Conservation (phyloP, 768 basidiomycete genomes). For the Lanmaoa pseudosensibilis region DNA sequence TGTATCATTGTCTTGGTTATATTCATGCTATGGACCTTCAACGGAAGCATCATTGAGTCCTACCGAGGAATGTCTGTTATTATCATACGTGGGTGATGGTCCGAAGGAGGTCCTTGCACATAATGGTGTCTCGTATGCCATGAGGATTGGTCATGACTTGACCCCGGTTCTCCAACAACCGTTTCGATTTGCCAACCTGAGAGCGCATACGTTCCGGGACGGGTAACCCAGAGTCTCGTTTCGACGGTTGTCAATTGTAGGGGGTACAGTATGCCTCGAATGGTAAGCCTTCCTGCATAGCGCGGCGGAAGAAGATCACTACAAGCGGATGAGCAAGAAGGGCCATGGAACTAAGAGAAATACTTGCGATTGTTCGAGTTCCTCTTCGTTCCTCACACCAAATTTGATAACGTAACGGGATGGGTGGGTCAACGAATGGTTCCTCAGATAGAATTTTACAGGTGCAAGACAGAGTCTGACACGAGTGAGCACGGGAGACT, state of each 20-base stretch:
- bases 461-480: slow-evolving; percentile 55
- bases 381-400: slow-evolving; percentile 23
- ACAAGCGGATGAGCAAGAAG: slow-evolving; percentile 10
- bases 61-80: slow-evolving; percentile 26
- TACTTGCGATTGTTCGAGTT: slow-evolving; percentile 24
- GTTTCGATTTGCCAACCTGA: slow-evolving; percentile 71
- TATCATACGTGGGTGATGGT: slow-evolving; percentile 34
- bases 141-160: slow-evolving; percentile 7
- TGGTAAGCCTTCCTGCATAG: slow-evolving; percentile 68
- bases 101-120: slow-evolving; percentile 36
- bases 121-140: slow-evolving; percentile 43
- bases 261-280: slow-evolving; percentile 59
- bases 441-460: slow-evolving; percentile 60
- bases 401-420: slow-evolving; percentile 60
- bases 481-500: slow-evolving; percentile 6
- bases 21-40: slow-evolving; percentile 14
- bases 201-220: slow-evolving; percentile 64
- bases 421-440: slow-evolving; percentile 66
- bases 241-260: slow-evolving; percentile 43
- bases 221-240: slow-evolving; percentile 57
- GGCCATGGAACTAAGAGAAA: not conserved
- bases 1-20: slow-evolving; percentile 4
- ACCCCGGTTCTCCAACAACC: slow-evolving; percentile 48
- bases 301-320: slow-evolving; percentile 50
- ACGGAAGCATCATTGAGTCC: not conserved